phyloP scores from a whole-genome alignment of 179 eudicot genomes.

The Amaranthus tricolor region DNA sequence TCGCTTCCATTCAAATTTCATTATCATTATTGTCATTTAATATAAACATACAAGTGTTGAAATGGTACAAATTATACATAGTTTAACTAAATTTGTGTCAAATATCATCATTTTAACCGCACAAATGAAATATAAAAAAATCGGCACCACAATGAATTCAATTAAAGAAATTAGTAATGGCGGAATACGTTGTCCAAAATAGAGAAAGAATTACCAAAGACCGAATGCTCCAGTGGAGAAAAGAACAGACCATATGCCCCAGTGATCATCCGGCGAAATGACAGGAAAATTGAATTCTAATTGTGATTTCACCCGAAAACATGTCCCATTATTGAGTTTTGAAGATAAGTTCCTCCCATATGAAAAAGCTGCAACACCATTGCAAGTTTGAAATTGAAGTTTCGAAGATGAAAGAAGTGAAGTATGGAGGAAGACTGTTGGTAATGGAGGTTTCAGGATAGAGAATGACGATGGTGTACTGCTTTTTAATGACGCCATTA shows the following conservation, averaged over 20 bases:
- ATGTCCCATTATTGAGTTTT: constrained; percentile 8
- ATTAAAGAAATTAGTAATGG: too few species aligned
- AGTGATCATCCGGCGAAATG: constrained; percentile 64
- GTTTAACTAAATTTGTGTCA: too few species aligned
- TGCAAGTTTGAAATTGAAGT: constrained; percentile 1
- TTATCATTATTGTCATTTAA: too few species aligned
- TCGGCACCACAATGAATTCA: too few species aligned
- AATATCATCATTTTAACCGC: too few species aligned
- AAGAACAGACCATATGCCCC: constrained; percentile 82
- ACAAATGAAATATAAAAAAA: too few species aligned
- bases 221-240: constrained; percentile 71
- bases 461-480: constrained; percentile 12
- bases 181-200: too few species aligned
- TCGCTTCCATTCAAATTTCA: too few species aligned
- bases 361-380: background rate
- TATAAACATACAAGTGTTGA: too few species aligned
- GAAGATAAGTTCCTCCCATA: constrained; percentile 15
- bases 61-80: too few species aligned
- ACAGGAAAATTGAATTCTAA: constrained; percentile 35
- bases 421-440: background rate
- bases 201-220: constrained; percentile 47
- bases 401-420: background rate
- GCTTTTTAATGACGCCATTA: constrained; percentile 19
- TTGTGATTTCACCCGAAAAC: constrained; percentile 27
- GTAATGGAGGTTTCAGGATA: constrained; percentile 17